Evolutionary conservation across 2,329 filamentous ascomycete genomes (phyloP).

Genomic region (Pseudocercospora macadamiae): DNA sequence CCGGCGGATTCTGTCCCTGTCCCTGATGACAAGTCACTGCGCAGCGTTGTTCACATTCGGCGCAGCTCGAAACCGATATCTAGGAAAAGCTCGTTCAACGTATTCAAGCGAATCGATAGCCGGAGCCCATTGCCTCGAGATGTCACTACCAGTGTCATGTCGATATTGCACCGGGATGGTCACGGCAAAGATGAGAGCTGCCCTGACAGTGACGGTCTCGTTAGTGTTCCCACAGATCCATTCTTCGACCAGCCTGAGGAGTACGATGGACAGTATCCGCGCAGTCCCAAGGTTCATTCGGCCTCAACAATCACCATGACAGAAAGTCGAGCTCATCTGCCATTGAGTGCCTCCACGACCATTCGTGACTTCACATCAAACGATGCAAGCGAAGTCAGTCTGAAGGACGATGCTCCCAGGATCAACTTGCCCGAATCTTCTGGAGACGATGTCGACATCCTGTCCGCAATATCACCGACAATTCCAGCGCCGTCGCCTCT

Average conservation of each 20-base stretch:
- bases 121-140: slow-evolving; percentile 30
- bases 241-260: slow-evolving; percentile 27
- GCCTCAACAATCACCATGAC: slow-evolving; percentile 32
- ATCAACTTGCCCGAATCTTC: slow-evolving; percentile 18
- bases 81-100: slow-evolving; percentile 36
- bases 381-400: slow-evolving; percentile 10
- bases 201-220: slow-evolving; percentile 14
- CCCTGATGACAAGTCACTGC: slow-evolving; percentile 30
- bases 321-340: slow-evolving; percentile 23
- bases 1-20: slow-evolving; percentile 19
- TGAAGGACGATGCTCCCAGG: slow-evolving; percentile 11
- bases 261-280: slow-evolving; percentile 19
- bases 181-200: slow-evolving; percentile 23
- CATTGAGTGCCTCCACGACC: slow-evolving; percentile 34
- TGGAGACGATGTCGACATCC: slow-evolving; percentile 9
- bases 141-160: slow-evolving; percentile 31
- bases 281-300: slow-evolving; percentile 25
- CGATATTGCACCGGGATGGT: slow-evolving; percentile 23
- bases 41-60: slow-evolving; percentile 28
- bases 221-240: slow-evolving; percentile 20
- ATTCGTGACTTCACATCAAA: slow-evolving; percentile 25
- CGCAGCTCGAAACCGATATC: slow-evolving; percentile 28
- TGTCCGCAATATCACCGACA: slow-evolving; percentile 32
- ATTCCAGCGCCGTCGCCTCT: slow-evolving; percentile 38
- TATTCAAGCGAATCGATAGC: slow-evolving; percentile 37